Percentiles rank a stretch among this genome's conserved stretches.
Evolutionary conservation across 2,329 filamentous ascomycete species (phyloP).

Genomic region (Beauveria sp.): DNA sequence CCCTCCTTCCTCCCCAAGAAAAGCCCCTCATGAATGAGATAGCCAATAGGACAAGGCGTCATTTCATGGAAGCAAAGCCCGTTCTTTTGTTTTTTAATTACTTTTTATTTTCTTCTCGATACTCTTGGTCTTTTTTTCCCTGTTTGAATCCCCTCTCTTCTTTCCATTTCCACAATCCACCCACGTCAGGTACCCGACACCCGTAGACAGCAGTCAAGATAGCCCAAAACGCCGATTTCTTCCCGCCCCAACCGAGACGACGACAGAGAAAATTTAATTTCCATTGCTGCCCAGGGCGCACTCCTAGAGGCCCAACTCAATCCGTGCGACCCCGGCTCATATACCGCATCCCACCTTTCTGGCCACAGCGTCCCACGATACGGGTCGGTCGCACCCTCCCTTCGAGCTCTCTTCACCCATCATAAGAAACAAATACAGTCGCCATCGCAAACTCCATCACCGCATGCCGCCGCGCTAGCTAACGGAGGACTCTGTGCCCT

Average conservation of each 20-base stretch:
- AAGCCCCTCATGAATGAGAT: background rate
- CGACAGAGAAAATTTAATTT: background rate
- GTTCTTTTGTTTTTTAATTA: background rate
- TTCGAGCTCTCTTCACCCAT: background rate
- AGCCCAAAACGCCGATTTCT: background rate
- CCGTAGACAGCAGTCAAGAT: background rate
- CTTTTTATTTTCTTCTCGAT: background rate
- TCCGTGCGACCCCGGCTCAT: background rate
- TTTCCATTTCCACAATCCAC: background rate
- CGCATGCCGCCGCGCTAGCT: constrained; percentile 11
- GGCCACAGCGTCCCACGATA: background rate
- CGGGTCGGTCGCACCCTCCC: background rate
- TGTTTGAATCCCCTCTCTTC: background rate
- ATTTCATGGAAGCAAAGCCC: background rate
- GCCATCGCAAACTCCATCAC: background rate
- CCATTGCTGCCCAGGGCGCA: background rate
- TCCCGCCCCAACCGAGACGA: background rate
- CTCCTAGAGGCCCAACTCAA: background rate
- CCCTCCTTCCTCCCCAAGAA: background rate
- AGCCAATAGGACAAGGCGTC: background rate
- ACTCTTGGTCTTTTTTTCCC: background rate
- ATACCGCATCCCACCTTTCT: background rate
- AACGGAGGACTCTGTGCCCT: constrained; percentile 6
- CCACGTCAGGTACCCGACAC: background rate
- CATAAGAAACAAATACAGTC: background rate